These are phyloP conservation scores for Aspergillus transmontanensis DNA, from an alignment of 2,329 filamentous ascomycete genomes.

Conservation along the genomic window DNA sequence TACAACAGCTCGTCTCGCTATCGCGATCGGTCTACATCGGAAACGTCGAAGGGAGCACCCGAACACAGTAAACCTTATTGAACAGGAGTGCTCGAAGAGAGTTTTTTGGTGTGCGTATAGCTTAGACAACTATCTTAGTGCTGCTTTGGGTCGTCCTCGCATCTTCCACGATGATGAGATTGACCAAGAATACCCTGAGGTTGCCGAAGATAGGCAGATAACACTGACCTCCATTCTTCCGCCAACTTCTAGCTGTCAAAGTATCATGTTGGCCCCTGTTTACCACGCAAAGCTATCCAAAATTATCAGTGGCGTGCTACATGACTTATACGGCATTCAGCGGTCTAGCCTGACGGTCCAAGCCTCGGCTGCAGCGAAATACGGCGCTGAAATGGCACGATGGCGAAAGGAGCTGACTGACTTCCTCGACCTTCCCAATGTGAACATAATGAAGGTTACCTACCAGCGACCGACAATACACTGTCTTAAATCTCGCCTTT, in stretches of 20 bases:
- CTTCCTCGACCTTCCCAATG: conserved; percentile 34
- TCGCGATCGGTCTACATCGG: conserved; percentile 36
- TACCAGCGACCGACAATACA: conserved; percentile 50
- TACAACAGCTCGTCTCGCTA: conserved; percentile 34
- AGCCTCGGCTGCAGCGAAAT: conserved; percentile 42
- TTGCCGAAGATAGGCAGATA: conserved; percentile 26
- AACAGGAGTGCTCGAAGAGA: conserved; percentile 18
- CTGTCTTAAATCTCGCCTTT: conserved; percentile 39
- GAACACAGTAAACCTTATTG: conserved; percentile 14
- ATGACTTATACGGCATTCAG: conserved; percentile 44
- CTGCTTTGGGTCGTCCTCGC: conserved; percentile 19
- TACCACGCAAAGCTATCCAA: conserved; percentile 49
- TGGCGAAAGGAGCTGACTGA: conserved; percentile 52
- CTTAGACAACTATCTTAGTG: conserved; percentile 23
- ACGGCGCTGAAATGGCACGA: conserved; percentile 44
- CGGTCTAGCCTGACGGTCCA: conserved; percentile 14
- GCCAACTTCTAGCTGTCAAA: conserved; percentile 32
- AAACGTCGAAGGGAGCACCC: conserved; percentile 15
- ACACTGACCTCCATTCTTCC: conserved; percentile 20
- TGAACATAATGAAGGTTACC: conserved; percentile 43
- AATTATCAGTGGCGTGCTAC: conserved; percentile 48
- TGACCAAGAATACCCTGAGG: conserved; percentile 22
- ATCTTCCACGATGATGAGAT: conserved; percentile 24
- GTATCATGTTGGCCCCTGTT: conserved; percentile 49
- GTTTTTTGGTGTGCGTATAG: conserved; percentile 25